Conservation (phyloP, 179 eudicot species). For the Vitellaria paradoxa region DNA sequence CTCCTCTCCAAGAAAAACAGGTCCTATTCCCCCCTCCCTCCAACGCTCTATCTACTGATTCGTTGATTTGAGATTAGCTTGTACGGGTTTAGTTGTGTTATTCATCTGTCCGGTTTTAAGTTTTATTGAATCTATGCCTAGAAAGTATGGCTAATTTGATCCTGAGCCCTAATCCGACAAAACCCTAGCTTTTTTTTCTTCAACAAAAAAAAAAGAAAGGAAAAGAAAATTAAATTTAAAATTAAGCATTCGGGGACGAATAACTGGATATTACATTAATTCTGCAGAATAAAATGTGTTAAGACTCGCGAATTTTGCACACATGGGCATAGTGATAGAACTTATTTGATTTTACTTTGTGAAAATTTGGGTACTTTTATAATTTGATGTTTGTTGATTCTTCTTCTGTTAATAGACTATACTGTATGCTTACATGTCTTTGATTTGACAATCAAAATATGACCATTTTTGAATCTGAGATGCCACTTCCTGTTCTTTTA, state of each 20-base stretch:
- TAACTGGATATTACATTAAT: not conserved
- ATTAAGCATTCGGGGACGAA: not conserved
- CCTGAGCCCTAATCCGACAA: not conserved
- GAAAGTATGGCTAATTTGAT: not conserved
- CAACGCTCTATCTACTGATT: not conserved
- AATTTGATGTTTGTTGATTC: not conserved
- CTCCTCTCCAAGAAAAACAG: conserved; percentile 91
- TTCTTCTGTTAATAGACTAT: not conserved
- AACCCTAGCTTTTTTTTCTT: not conserved
- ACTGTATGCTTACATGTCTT: no score
- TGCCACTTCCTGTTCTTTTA: not conserved
- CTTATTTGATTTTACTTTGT: not conserved
- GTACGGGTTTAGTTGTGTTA: not conserved
- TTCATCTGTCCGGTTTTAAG: no score
- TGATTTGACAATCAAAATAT: no score
- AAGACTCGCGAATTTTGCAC: not conserved
- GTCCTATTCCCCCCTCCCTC: conserved; percentile 26
- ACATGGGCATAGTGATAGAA: not conserved
- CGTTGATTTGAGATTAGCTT: not conserved
- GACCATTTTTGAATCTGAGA: not conserved
- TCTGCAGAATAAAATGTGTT: no score
- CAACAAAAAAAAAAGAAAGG: no score
- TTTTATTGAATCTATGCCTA: not conserved
- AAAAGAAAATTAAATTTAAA: no score
- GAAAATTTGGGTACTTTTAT: not conserved